Conservation (phyloP, 2,329 filamentous ascomycete species). For the Aspergillus hortae region DNA sequence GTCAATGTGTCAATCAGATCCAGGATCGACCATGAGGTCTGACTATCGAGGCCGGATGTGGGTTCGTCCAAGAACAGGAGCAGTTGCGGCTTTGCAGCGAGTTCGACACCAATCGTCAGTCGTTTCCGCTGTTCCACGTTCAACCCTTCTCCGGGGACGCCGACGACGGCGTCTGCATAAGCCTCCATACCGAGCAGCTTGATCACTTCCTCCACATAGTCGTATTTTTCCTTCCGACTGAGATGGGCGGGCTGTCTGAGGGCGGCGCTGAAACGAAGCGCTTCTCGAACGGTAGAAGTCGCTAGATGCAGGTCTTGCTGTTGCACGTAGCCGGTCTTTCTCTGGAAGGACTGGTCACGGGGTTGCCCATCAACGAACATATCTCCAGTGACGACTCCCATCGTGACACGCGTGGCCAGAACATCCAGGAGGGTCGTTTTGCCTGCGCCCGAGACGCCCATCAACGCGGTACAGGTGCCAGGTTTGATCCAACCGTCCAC, state of each 20-base stretch:
- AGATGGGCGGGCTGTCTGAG: neutral
- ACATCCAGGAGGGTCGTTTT: neutral
- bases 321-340: conserved; percentile 2
- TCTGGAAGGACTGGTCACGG: neutral
- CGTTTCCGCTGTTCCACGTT: conserved; percentile 4
- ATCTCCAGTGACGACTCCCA: neutral
- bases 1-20: neutral
- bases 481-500: conserved; percentile 52
- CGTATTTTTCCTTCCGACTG: neutral
- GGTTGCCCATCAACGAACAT: neutral
- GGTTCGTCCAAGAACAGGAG: conserved; percentile 1
- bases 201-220: conserved; percentile 1
- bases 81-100: conserved; percentile 2
- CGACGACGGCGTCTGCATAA: conserved; percentile 1
- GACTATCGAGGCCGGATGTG: conserved; percentile 3
- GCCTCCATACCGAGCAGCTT: conserved; percentile 1
- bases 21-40: conserved; percentile 2
- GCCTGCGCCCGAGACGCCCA: conserved; percentile 28
- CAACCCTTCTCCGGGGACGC: neutral
- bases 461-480: conserved; percentile 49
- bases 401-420: neutral
- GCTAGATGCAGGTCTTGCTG: conserved; percentile 3
- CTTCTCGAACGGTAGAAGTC: neutral
- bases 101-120: neutral
- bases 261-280: neutral